Conservation (phyloP, 192 early-diverging fungal species). For the Dissophora globulifera region DNA sequence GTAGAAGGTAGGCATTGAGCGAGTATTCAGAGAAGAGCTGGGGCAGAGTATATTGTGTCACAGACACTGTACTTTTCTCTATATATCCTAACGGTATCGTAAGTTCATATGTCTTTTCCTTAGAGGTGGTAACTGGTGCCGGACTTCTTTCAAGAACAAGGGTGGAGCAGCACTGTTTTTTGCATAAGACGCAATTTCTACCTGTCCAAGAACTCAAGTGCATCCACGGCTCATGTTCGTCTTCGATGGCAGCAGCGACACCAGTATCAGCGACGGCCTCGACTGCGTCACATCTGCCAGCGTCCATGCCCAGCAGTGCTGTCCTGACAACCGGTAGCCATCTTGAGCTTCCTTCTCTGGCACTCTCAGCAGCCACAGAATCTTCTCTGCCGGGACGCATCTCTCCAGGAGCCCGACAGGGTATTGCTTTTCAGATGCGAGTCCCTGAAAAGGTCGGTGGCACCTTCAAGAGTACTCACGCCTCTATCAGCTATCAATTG, state of each 20-base stretch:
- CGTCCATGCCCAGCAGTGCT: background rate
- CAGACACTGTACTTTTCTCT: too few species aligned
- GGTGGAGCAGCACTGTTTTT: conserved; percentile 38
- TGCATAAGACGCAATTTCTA: conserved; percentile 29
- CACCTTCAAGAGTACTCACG: conserved; percentile 32
- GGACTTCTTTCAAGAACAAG: conserved; percentile 32
- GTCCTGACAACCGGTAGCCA: background rate
- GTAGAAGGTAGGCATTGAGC: conserved; percentile 26
- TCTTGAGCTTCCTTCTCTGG: background rate
- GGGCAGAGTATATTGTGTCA: too few species aligned
- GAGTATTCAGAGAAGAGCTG: too few species aligned
- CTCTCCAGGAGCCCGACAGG: conserved; percentile 24
- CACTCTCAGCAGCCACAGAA: background rate
- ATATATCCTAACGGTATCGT: too few species aligned
- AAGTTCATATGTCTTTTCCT: background rate
- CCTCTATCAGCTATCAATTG: conserved; percentile 39
- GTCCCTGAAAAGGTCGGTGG: conserved; percentile 44
- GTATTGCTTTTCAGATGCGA: conserved; percentile 40
- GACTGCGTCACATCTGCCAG: background rate
- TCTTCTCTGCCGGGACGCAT: conserved; percentile 22
- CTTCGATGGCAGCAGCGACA: background rate
- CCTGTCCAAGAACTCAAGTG: conserved; percentile 28
- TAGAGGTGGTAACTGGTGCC: conserved; percentile 32
- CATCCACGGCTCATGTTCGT: conserved; percentile 8
- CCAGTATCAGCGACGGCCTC: background rate